Percentiles rank a stretch among this genome's conserved stretches.
Evolutionary conservation across 2,329 filamentous ascomycete species (phyloP).

Genomic region (Cordyceps pruinosa): DNA sequence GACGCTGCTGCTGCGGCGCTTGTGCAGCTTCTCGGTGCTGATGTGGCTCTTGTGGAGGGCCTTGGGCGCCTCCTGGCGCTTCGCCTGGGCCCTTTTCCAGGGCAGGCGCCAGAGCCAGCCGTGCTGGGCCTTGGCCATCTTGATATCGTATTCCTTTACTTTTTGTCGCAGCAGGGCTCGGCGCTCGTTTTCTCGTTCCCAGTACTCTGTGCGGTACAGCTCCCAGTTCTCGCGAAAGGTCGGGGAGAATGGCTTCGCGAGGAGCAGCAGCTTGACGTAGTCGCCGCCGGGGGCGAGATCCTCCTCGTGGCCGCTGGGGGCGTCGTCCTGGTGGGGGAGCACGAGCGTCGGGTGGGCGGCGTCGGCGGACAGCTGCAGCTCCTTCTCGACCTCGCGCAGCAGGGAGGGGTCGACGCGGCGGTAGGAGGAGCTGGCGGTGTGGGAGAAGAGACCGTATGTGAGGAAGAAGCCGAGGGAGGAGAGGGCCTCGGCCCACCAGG

Average conservation of each 20-base stretch:
- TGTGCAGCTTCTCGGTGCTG: constrained; percentile 39
- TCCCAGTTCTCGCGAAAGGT: constrained; percentile 98
- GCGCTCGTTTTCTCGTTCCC: constrained; percentile 93
- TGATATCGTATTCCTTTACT: constrained; percentile 60
- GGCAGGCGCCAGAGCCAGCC: constrained; percentile 85
- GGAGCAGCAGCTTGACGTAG: constrained; percentile 80
- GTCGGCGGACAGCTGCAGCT: constrained; percentile 42
- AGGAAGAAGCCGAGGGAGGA: constrained; percentile 70
- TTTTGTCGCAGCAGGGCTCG: constrained; percentile 65
- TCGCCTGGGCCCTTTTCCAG: constrained; percentile 40
- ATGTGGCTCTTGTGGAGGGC: constrained; percentile 30
- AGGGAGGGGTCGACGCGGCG: constrained; percentile 65
- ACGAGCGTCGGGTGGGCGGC: constrained; percentile 36
- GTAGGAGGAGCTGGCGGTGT: constrained; percentile 62
- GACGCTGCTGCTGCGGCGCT: constrained; percentile 44
- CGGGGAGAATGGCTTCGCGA: constrained; percentile 91
- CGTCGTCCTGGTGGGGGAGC: constrained; percentile 47
- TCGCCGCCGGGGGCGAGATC: constrained; percentile 86
- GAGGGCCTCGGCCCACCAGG: constrained; percentile 72
- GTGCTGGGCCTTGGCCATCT: constrained; percentile 59
- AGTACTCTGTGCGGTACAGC: constrained; percentile 86
- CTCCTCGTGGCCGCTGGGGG: constrained; percentile 69
- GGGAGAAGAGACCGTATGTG: constrained; percentile 66
- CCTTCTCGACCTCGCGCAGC: constrained; percentile 53
- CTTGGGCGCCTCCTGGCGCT: constrained; percentile 33